Conservation (phyloP, 441 rosid species). For the Pelargonium fulgidum region DNA sequence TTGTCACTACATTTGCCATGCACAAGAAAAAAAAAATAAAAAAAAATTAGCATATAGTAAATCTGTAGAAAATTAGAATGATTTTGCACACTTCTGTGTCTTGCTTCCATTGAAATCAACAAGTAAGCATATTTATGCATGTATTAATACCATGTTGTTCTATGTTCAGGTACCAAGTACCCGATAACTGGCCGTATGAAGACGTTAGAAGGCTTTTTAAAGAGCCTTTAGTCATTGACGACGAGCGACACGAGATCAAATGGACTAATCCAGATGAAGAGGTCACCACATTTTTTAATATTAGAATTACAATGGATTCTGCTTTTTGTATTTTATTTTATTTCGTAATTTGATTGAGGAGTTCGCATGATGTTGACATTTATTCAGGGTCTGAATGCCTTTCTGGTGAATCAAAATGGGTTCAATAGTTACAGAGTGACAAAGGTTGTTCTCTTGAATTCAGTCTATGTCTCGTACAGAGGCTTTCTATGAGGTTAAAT, state of each 20-base stretch:
- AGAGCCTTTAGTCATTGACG: constrained; percentile 65
- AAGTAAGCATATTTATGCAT: too few species aligned
- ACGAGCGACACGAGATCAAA: constrained; percentile 65
- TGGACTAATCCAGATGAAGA: constrained; percentile 33
- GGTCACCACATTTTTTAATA: neutral
- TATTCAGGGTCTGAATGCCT: neutral
- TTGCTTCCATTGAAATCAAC: too few species aligned
- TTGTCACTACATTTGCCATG: too few species aligned
- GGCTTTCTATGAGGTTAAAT: neutral
- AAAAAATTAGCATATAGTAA: too few species aligned
- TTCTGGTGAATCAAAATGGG: neutral
- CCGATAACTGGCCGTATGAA: constrained; percentile 82
- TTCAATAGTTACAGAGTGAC: constrained; percentile 66
- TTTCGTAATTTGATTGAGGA: too few species aligned
- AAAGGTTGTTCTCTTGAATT: constrained; percentile 40
- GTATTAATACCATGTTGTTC: too few species aligned
- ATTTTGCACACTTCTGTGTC: neutral
- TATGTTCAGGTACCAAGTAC: constrained; percentile 63
- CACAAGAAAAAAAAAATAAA: too few species aligned
- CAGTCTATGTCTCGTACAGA: neutral
- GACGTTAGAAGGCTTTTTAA: constrained; percentile 75
- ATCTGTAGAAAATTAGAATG: neutral
- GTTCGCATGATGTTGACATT: neutral
- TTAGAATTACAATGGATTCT: too few species aligned
- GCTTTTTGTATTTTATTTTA: neutral